Base-by-base conservation (phyloP, 2,329 filamentous ascomycete genomes). In the Colletotrichum sp. region DNA sequence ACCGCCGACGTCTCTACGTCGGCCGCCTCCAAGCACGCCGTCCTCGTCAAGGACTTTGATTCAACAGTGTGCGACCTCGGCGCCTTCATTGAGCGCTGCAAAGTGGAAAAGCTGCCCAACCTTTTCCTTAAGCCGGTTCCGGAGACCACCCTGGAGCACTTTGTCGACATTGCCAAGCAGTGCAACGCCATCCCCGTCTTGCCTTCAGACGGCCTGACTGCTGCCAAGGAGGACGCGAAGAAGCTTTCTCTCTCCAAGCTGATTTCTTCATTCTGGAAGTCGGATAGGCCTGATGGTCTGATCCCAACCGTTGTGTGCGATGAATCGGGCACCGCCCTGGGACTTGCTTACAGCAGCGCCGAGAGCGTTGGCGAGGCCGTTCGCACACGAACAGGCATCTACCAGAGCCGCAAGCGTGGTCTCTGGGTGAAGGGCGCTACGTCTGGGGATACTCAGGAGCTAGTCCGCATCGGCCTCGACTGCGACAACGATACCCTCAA, bases 391-490 rank as follows among this genome's bases (percentile, higher is more conserved):
- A 89, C 88, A 1, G 96, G 97, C 36, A 96, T 99, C 49, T 99
- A 99, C 84, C 96, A 98, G 86, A 99, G 96, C 87, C 91, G 97
- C 68, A 99, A 98, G 88, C 92, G 97, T 60, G 97, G 97, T 1
- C 86, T 99, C 32, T 99, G 97, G 97, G 94, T 98, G 85, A 99
- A 99, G 88, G 97, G 97, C 8, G 95, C 96, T 68, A 97, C 94
- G 10, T 99, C 96, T 70, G 97, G 97, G 16, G 96, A 99, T 83
- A 95, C 95, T 15, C 97, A 99, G 85, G 93, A 98, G 84, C 89
- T 99, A 67, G 89, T 99, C 26, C 93, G 93, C 73, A 91, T 99
- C 78, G 94, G 94, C 1, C 89, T 98, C 70, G 97, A 99, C 85
- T 99, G 97, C 85, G 97, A 99, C 84, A 94, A 94, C 78, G 97